Percentiles rank a stretch among this genome's conserved stretches.
phyloP scores from a whole-genome alignment of 2,329 filamentous ascomycete genomes.

The Juglanconis juglandina region DNA sequence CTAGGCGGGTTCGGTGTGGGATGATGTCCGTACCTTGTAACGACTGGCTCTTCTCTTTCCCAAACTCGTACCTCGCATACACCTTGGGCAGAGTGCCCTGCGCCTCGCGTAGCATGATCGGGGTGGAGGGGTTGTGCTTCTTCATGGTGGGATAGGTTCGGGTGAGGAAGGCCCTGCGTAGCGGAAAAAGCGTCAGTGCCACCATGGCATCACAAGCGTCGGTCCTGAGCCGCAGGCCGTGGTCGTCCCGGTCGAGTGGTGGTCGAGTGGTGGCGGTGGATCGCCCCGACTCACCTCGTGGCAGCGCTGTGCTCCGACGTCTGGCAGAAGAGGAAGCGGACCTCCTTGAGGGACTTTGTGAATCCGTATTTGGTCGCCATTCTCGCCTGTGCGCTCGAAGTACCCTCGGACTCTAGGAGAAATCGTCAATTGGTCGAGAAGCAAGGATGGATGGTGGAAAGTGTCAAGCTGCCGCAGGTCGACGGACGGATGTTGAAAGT shows the following conservation, averaged over 20 bases:
- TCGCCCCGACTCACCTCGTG: conserved; percentile 62
- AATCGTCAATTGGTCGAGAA: conserved; percentile 22
- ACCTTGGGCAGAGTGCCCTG: conserved; percentile 78
- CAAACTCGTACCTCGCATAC: conserved; percentile 78
- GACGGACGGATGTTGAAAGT: neutral
- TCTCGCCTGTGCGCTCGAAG: conserved; percentile 27
- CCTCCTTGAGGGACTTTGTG: conserved; percentile 81
- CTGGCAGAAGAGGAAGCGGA: conserved; percentile 97
- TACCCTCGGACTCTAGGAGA: neutral
- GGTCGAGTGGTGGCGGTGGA: neutral
- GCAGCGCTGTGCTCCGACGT: conserved; percentile 86
- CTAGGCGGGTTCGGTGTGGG: too few species aligned
- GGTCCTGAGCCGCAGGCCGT: neutral
- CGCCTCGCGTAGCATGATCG: conserved; percentile 93
- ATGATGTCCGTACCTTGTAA: conserved; percentile 42
- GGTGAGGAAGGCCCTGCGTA: conserved; percentile 75
- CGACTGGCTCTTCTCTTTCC: conserved; percentile 54
- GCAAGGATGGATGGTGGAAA: conserved; percentile 15
- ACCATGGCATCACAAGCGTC: neutral
- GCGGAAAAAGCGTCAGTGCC: neutral
- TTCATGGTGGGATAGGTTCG: conserved; percentile 98
- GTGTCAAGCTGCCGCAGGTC: neutral
- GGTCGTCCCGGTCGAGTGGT: neutral
- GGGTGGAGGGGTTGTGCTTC: conserved; percentile 92
- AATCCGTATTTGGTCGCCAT: conserved; percentile 97